Base-by-base conservation (phyloP, 495 filamentous ascomycete genomes). In the Durotheca rogersii region DNA sequence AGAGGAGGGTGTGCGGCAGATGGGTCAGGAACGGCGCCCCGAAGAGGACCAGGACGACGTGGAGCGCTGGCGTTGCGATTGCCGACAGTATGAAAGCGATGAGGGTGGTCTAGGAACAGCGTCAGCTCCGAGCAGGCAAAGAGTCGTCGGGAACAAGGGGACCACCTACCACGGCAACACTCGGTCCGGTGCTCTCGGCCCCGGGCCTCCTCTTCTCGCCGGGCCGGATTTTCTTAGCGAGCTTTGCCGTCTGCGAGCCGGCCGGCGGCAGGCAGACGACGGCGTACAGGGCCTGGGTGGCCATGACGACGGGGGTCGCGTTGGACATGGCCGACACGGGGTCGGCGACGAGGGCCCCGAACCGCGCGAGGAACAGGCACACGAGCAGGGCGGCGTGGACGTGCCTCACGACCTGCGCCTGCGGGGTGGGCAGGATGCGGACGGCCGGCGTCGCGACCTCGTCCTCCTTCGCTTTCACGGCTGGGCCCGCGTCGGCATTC, bases 11-110 rank as follows among this genome's bases (percentile, higher is more conserved):
- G 35, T 95, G 83, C 7, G 72, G 41, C 41, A 87, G 72, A 64
- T 96, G 90, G 0, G 90, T 91, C 12, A 89, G 90, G 41, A 93
- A 66, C 0, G 93, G 93, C 10, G 92, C 93, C 50, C 93, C 94
- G 69, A 96, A 92, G 42, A 96, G 82, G 61, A 97, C 75, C 54
- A 94, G 76, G 16, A 83, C 62, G 44, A 78, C 66, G 53, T 83
- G 72, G 20, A 94, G 71, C 35, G 81, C 60, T 16, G 84, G 84
- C 0, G 81, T 78, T 11, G 80, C 77, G 23, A 77, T 43, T 36
- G 67, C 31, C 15, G 80, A 67, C 42, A 95, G 74, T 30, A 88
- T 63, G 48, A 86, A 66, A 30, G 85, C 79, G 10, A 90, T 72
- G 41, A 86, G 60, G 0, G 67, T 63, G 4, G 78, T 77, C 90